phyloP scores from a whole-genome alignment of 352 stramenopile genomes.

The Phytophthora capsici region DNA sequence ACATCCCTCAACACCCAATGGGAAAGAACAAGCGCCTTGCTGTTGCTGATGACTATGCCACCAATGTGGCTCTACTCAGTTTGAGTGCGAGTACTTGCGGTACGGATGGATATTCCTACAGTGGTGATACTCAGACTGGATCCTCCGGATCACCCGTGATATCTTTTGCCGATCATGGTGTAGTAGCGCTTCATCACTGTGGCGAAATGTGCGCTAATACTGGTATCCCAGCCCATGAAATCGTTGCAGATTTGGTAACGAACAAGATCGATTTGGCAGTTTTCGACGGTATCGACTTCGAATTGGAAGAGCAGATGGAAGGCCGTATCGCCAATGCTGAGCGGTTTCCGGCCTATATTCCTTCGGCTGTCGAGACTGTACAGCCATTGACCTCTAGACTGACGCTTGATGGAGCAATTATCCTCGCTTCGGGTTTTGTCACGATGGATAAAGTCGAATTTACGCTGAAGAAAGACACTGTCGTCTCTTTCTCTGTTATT shows the following conservation, averaged over 20 bases:
- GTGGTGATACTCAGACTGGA: conserved; percentile 65
- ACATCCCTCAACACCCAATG: conserved; percentile 61
- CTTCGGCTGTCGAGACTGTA: conserved; percentile 10
- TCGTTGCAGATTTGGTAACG: conserved; percentile 45
- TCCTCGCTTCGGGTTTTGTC: conserved; percentile 30
- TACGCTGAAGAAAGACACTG: conserved; percentile 34
- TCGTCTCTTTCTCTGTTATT: conserved; percentile 55
- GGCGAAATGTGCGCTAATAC: conserved; percentile 60
- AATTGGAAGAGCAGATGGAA: background rate
- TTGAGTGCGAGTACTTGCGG: conserved; percentile 45
- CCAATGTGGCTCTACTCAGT: conserved; percentile 43
- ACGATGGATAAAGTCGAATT: conserved; percentile 65
- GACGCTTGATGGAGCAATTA: conserved; percentile 36
- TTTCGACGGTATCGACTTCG: conserved; percentile 46
- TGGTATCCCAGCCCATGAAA: conserved; percentile 52
- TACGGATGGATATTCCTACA: conserved; percentile 54
- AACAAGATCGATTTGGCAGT: conserved; percentile 33
- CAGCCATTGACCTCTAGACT: conserved; percentile 18
- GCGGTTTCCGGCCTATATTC: conserved; percentile 49
- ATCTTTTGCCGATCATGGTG: conserved; percentile 49
- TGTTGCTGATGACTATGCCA: conserved; percentile 50
- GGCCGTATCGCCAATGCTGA: conserved; percentile 26
- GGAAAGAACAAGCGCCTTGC: conserved; percentile 55
- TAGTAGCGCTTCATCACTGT: conserved; percentile 77
- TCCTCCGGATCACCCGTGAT: conserved; percentile 71